Evolutionary conservation across 208 protist species (phyloP), one percentile per base, ranked within the genome.

Genomic region (Crithidia expoeki): DNA sequence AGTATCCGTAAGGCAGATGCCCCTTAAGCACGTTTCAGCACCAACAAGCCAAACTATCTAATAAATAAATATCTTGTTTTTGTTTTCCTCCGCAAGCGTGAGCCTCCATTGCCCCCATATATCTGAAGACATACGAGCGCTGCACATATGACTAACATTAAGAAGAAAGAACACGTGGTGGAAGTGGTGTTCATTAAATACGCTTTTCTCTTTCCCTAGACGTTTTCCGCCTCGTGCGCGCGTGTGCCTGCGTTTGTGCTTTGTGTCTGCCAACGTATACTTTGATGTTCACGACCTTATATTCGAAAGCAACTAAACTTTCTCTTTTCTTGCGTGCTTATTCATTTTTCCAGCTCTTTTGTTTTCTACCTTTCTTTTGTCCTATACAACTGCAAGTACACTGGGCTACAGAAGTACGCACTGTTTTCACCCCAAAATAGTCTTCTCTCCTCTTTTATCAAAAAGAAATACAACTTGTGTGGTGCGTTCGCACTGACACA

Each of bases 401-500:
- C 40, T 34, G 40, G 57, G 16, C 57, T 33, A 60, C 28, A 36
- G 34, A 46, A 25, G 23, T 44, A 21, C n/a, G n/a, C n/a, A n/a
- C n/a, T 30, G 32, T 34, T 60, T 32, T 42, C 21, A 14, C 44
- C 34, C 44, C 56, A 16, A 61, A 59, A 32, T 38, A 57, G n/a
- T 27, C 19, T 56, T 32, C 4, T 58, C 27, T 25, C 36, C 5
- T 12, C 5, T 40, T 28, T 7, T 28, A 3, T 38, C 42, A 46
- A 42, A 17, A 32, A 47, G 19, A 44, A 44, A 59, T 4, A 44
- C 42, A 30, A 49, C 12, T 40, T 1, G 27, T 32, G 52, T 61
- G 44, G 34, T 61, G 32, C 28, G 55, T 19, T 61, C 47, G 55
- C 9, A 44, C 5, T 61, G 55, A 47, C 36, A 61, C 40, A 28